phyloP scores from a whole-genome alignment of 139 green algal genomes.

The Yamagishiella unicocca region DNA sequence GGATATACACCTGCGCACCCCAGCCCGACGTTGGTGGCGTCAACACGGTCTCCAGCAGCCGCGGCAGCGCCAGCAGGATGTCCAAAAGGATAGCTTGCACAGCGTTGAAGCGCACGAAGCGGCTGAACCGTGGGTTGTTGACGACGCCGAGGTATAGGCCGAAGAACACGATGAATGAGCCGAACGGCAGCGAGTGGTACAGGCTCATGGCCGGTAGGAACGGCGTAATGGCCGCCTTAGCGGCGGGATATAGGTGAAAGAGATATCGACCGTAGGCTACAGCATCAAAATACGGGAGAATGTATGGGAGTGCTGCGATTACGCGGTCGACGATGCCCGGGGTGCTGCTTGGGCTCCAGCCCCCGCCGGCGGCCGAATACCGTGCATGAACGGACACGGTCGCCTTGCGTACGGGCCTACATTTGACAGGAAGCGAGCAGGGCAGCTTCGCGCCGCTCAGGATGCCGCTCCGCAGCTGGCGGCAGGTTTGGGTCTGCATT shows the following conservation, averaged over 20 bases:
- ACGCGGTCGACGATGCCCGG: constrained; percentile 54
- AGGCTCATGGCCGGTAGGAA: constrained; percentile 58
- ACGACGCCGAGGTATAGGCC: constrained; percentile 69
- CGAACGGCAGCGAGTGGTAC: constrained; percentile 69
- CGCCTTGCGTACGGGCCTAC: neutral
- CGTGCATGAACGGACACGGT: constrained; percentile 12
- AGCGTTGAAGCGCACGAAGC: constrained; percentile 69
- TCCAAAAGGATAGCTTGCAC: constrained; percentile 74
- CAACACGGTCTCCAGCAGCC: constrained; percentile 65
- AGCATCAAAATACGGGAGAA: constrained; percentile 69
- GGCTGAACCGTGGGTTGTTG: constrained; percentile 62
- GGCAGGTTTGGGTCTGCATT: neutral
- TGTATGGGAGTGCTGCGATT: constrained; percentile 62
- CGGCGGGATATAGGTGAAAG: constrained; percentile 63
- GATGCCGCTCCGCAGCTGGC: neutral
- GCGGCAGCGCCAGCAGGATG: constrained; percentile 69
- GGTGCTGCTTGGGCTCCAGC: neutral
- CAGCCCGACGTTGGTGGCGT: constrained; percentile 56
- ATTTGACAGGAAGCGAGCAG: neutral
- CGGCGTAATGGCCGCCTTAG: constrained; percentile 38
- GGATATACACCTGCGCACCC: constrained; percentile 64
- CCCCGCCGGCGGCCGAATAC: constrained; percentile 30
- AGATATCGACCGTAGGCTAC: constrained; percentile 69
- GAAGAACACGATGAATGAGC: constrained; percentile 69
- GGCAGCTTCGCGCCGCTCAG: neutral